Percentiles rank a stretch among this genome's conserved stretches.
phyloP scores from a whole-genome alignment of 2,329 filamentous ascomycete genomes.

The Leptographium galeiforme region DNA sequence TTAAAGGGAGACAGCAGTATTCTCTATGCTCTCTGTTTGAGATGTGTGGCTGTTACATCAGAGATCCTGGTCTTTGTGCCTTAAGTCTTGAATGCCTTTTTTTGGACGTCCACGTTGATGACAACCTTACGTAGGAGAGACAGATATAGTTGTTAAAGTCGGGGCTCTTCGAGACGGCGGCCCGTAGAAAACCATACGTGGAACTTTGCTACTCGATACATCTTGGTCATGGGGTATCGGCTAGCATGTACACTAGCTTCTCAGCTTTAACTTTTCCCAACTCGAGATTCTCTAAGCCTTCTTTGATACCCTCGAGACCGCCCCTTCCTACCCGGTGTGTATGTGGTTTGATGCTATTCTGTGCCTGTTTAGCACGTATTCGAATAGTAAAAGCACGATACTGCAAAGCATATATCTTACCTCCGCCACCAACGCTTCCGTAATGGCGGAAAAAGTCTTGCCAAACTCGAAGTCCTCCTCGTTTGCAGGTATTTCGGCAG shows the following conservation, averaged over 20 bases:
- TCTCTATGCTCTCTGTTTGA: too few species aligned
- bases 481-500: neutral
- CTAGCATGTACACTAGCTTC: conserved; percentile 22
- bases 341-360: conserved; percentile 10
- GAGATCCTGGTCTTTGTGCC: too few species aligned
- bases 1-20: too few species aligned
- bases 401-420: conserved; percentile 1
- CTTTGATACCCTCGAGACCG: conserved; percentile 15
- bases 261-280: conserved; percentile 20
- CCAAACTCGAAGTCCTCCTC: conserved; percentile 3
- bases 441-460: conserved; percentile 8
- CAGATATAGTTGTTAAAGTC: too few species aligned
- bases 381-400: neutral
- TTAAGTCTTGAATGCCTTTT: too few species aligned
- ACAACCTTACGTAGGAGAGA: too few species aligned
- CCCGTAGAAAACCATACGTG: too few species aligned
- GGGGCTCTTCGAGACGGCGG: too few species aligned
- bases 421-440: conserved; percentile 17
- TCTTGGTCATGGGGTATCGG: conserved; percentile 14
- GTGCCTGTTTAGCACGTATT: neutral
- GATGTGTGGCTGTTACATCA: too few species aligned
- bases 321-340: conserved; percentile 14
- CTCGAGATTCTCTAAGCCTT: conserved; percentile 16
- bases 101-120: too few species aligned
- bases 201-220: neutral